A percentile compares a stretch with the other conserved stretches of the same genome.
These are phyloP conservation scores for Pseudogymnoascus sp. DNA, from an alignment of 2,329 filamentous ascomycete species.

Conservation along the genomic window DNA sequence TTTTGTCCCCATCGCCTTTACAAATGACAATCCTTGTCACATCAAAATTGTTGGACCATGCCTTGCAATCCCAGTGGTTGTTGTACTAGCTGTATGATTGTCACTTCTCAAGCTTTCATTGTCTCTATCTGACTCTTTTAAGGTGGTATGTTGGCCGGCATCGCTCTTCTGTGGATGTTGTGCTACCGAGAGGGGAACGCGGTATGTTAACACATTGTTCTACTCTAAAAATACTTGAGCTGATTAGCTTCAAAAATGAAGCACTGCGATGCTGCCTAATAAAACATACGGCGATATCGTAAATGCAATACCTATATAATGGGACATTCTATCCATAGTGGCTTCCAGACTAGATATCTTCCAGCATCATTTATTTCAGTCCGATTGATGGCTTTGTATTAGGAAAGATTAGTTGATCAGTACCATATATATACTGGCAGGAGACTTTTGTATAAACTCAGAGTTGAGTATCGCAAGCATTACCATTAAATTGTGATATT, in stretches of 20 bases:
- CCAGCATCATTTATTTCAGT: not conserved
- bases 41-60: slow-evolving; percentile 14
- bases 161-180: slow-evolving; percentile 52
- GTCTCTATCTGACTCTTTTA: slow-evolving; percentile 8
- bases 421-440: not conserved
- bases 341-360: not conserved
- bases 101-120: slow-evolving; percentile 5
- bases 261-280: slow-evolving; percentile 2
- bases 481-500: not conserved
- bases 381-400: not conserved
- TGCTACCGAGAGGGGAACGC: slow-evolving; percentile 44
- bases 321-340: not conserved
- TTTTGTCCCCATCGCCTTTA: not conserved
- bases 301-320: slow-evolving; percentile 3
- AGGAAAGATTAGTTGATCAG: not conserved
- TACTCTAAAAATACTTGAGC: not conserved
- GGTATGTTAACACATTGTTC: not conserved
- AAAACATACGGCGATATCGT: not conserved
- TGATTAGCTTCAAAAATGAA: not conserved
- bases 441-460: not conserved
- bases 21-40: slow-evolving; percentile 39
- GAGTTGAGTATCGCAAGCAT: not conserved
- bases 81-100: slow-evolving; percentile 43
- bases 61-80: slow-evolving; percentile 28
- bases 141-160: slow-evolving; percentile 50